Base-by-base conservation (phyloP, 129 eudicot species). In the Daucus carota region DNA sequence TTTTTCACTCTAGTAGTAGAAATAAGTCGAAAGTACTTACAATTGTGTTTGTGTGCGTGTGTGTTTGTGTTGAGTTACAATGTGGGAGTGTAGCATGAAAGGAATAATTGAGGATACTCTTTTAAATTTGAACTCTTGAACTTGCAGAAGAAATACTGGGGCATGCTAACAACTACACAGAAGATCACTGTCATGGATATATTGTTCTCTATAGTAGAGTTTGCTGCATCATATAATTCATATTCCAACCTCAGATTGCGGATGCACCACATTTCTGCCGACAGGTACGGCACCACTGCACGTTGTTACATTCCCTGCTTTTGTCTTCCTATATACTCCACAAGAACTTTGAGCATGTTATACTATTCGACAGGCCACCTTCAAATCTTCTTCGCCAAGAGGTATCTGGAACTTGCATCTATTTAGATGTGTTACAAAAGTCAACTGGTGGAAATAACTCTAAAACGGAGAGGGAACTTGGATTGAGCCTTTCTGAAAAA, bases 371-470 rank as follows among this genome's bases (percentile, higher is more conserved):
- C 86, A 94, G 99, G 83, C 99, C 99, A 31, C 99, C 97, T 5
- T 81, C 86, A 86, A 94, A 94, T 85, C 96, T 94, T 80, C 88
- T 94, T 67, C 97, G 99, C 62, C 99, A 94, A 80, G 99, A 94
- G 81, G 78, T 94, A 74, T 90, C 96, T 22, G 97, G 99, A 67
- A 91, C 99, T 67, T 81, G 86, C 84, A 85, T 94, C 78, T 94
- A 94, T 83, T 67, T 91, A 76, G 97, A 94, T 73, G 89, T 93
- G 66, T 87, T 94, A 68, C 97, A 91, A 76, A 94, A 94, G 82
- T 73, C 97, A 13, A 94, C 97, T 38, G 85, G 83, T 73, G 81
- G 65, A 69, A 59, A 81, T 72, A 73, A 87, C 22, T 22, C 84
- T 28, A 67, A 78, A 22, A 80, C 50, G 38, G 86, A 78, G 66